These are phyloP conservation scores for Aspergillus bombycis DNA, from an alignment of 2,329 filamentous ascomycete genomes.

Conservation along the genomic window DNA sequence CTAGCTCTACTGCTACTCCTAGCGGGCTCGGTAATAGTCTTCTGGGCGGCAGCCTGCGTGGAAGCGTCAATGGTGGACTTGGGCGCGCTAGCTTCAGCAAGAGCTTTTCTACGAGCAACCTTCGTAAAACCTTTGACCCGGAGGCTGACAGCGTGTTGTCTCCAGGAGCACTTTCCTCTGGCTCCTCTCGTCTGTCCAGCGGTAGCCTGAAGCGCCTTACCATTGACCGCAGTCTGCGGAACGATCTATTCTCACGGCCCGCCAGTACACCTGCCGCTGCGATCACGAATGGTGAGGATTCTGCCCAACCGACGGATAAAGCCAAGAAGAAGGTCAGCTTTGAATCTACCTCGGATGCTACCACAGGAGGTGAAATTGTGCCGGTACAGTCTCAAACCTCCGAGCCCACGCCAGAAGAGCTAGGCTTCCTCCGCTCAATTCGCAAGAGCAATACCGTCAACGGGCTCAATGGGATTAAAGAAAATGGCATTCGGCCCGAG, in stretches of 20 bases:
- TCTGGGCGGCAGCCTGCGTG: conserved; percentile 45
- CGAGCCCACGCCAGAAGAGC: conserved; percentile 61
- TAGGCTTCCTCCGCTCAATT: conserved; percentile 62
- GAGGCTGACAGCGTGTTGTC: conserved; percentile 80
- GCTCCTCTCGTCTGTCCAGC: conserved; percentile 65
- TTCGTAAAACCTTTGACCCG: conserved; percentile 77
- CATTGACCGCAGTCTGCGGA: conserved; percentile 85
- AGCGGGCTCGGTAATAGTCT: conserved; percentile 69
- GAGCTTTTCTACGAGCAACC: conserved; percentile 84
- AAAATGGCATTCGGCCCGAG: conserved; percentile 53
- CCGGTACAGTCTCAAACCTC: conserved; percentile 53
- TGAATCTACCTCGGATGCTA: conserved; percentile 56
- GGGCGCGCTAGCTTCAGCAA: conserved; percentile 72
- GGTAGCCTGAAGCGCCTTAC: conserved; percentile 84
- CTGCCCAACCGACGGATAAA: conserved; percentile 37
- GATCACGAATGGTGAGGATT: conserved; percentile 45
- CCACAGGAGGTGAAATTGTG: conserved; percentile 55
- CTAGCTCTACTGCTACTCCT: conserved; percentile 70
- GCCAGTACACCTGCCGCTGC: conserved; percentile 35
- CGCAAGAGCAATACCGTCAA: conserved; percentile 53
- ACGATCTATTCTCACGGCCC: conserved; percentile 57
- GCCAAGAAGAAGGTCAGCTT: conserved; percentile 88
- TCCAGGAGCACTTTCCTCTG: conserved; percentile 80
- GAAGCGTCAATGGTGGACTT: conserved; percentile 57
- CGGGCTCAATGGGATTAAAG: conserved; percentile 42